Evolutionary conservation across 768 basidiomycete genomes (phyloP), one percentile per base, ranked within the genome.

Genomic region (Russula compacta): DNA sequence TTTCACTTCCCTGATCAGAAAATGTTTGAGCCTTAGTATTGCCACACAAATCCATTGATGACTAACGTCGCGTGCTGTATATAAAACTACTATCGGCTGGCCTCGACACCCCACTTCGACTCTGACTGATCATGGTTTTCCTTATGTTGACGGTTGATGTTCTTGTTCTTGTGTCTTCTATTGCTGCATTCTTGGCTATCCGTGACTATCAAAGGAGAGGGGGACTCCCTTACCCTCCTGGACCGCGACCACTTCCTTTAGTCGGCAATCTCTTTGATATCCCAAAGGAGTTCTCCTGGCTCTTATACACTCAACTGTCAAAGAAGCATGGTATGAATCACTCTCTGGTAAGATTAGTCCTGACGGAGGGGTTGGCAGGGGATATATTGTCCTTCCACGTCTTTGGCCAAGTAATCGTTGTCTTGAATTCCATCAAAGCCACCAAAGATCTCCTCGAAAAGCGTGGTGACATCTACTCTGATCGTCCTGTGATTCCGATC

Each of bases 241-340:
- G 61, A 4, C 61, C 61, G 5, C 47, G 29, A 40, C 56, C 56
- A 1, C 38, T 58, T 6, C 61, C 61, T 4, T 11, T 62, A 10
- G 19, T 62, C 2, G 61, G 61, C 2, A 62, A 62, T 40, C 50
- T 62, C 19, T 17, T 58, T 2, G 56, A 62, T 33, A 39, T 58
- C 6, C 61, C 61, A 24, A 58, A 46, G 35, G 47, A 51, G 10
- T 58, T 17, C 10, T 39, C 40, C n/a, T 62, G 60, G 60, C 42
- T 58, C 21, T 19, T 21, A 19, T 58, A 53, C 36, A 17, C 50
- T 3, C 38, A 50, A 2, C 12, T 43, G 6, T 56, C 61, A 12
- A 53, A 53, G 43, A 53, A 24, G 33, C 33, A 62, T 21, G 61
- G 56, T 62, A 46, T 36, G 56, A 12, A 4, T n/a, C 32, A 33